A percentile compares a stretch with the other conserved stretches of the same genome.
Evolutionary conservation across 345 rosid genomes (phyloP).

Genomic region (Pugionium dolabratum): DNA sequence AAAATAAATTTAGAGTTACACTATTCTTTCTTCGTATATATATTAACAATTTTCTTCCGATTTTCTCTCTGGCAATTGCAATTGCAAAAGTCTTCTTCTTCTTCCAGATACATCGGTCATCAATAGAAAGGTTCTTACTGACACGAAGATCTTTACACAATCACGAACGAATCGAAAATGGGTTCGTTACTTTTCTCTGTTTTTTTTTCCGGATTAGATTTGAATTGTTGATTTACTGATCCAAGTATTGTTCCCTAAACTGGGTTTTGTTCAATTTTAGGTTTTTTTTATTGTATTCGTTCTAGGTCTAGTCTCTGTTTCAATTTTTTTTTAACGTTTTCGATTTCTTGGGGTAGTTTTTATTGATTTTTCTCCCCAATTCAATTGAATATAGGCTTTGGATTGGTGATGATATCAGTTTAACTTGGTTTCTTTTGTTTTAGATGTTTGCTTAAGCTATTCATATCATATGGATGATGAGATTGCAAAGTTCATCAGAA

Average conservation of each 20-base stretch:
- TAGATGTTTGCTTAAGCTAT: slow-evolving; percentile 66
- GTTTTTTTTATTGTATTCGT: slow-evolving; percentile 14
- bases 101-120: slow-evolving; percentile 16
- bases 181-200: slow-evolving; percentile 31
- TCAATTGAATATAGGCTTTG: slow-evolving; percentile 9
- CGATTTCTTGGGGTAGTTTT: slow-evolving; percentile 2
- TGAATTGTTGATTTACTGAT: neutral
- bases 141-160: slow-evolving; percentile 4
- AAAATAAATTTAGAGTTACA: too few species aligned
- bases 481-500: slow-evolving; percentile 72
- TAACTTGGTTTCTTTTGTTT: neutral
- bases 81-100: slow-evolving; percentile 32
- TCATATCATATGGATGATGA: slow-evolving; percentile 75
- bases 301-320: slow-evolving; percentile 21
- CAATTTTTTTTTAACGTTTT: slow-evolving; percentile 25
- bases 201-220: neutral
- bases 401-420: neutral
- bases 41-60: slow-evolving; percentile 23
- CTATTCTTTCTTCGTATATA: neutral
- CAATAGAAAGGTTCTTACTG: neutral
- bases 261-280: slow-evolving; percentile 36
- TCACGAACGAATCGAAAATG: slow-evolving; percentile 22
- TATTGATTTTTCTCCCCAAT: neutral
- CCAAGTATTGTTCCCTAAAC: neutral
- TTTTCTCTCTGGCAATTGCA: slow-evolving; percentile 28